Conservation (phyloP, 169 alveolate genomes). For the Ichthyophthirius multifiliis region DNA sequence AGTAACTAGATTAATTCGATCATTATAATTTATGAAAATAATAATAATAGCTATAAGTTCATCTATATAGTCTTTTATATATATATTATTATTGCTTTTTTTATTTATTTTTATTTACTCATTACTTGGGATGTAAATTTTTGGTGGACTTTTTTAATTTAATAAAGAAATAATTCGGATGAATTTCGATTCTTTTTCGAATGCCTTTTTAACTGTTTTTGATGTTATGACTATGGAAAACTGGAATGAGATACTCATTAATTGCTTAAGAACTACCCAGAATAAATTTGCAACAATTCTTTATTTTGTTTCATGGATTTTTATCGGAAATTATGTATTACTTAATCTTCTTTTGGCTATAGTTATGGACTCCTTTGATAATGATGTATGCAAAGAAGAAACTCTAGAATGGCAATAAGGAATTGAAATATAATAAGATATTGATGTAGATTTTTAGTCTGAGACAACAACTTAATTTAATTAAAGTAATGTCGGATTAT, state of each 20-base stretch:
- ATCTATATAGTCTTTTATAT: conserved; percentile 6
- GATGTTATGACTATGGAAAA: conserved; percentile 76
- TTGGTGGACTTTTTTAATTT: conserved; percentile 44
- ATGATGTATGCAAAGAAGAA: conserved; percentile 45
- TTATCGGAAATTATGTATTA: conserved; percentile 82
- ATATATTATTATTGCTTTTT: conserved; percentile 15
- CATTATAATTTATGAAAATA: conserved; percentile 69
- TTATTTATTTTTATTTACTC: conserved; percentile 33
- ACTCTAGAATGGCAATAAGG: neutral
- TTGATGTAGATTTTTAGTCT: conserved; percentile 31
- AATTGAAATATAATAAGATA: neutral
- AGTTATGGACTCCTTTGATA: conserved; percentile 64
- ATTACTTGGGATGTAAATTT: conserved; percentile 40
- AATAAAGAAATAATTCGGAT: conserved; percentile 64
- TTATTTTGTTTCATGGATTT: conserved; percentile 75
- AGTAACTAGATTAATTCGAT: conserved; percentile 50
- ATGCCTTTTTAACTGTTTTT: conserved; percentile 70
- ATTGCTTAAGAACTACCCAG: conserved; percentile 36
- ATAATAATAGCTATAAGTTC: neutral
- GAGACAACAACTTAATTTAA: conserved; percentile 13
- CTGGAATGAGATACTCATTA: conserved; percentile 70
- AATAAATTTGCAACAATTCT: conserved; percentile 45
- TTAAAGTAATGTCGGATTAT: neutral
- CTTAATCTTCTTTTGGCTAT: conserved; percentile 80
- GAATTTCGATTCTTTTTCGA: conserved; percentile 50